Evolutionary conservation across 495 filamentous ascomycete genomes (phyloP), one percentile per base, ranked within the genome.

Genomic region (Hyaloscypha bicolor): DNA sequence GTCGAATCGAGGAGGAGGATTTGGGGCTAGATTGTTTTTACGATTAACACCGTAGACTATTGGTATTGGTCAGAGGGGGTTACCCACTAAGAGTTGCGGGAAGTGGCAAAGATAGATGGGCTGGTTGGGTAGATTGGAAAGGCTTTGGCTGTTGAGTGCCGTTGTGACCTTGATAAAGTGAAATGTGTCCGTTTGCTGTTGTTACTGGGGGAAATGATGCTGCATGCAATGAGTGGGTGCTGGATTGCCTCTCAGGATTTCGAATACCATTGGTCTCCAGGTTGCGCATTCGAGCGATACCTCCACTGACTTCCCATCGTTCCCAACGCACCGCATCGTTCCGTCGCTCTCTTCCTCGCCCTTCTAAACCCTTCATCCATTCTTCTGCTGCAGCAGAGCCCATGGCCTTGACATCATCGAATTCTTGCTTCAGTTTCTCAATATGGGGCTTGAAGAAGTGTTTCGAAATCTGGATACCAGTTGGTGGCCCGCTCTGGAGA

Each of bases 351-450:
- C 83, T 85, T n/a, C 90, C 87, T 64, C 84, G 82, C 12, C 67
- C 75, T 51, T 83, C 83, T 3, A 93, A 82, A 14, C 90, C 90
- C 75, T 92, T 93, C 6, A 87, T 75, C 91, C 91, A 94, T 74
- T 92, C 90, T 55, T 89, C 87, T 21, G 83, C 81, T 9, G 87
- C 82, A 19, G 87, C 87, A 5, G 78, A 63, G 25, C 89, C 89
- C 72, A 88, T 82, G 11, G 79, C 77, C 63, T 82, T 84, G 55
- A 86, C 89, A 1, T 85, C 78, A 25, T 82, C 74, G 62, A 90
- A 86, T 62, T 89, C 83, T 55, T 75, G 65, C 62, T 82, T 79
- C 48, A 93, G 82, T 3, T 66, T 73, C 30, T 80, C 74, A 14
- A 92, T 76, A 64, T 92, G 85, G 19, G 76, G 71, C 35, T 86